Evolutionary conservation across 202 grass and related monocot genomes (phyloP).

Genomic region (Dendrocalamus latiflorus): DNA sequence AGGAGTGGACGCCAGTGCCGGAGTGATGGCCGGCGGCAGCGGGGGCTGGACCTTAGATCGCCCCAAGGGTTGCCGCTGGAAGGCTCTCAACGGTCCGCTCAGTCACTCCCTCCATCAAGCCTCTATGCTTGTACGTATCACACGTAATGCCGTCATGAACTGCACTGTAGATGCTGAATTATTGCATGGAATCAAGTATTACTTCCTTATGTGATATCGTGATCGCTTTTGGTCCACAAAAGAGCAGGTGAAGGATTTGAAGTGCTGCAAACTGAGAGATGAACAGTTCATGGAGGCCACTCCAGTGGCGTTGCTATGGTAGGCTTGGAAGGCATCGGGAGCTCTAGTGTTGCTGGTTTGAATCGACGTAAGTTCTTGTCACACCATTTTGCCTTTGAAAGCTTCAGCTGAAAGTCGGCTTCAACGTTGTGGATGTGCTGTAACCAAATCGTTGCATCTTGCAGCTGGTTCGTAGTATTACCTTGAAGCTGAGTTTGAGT

Average conservation of each 20-base stretch:
- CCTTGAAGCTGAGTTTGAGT: too few relatives aligned
- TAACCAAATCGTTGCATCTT: background rate
- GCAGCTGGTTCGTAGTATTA: background rate
- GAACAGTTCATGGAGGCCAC: background rate
- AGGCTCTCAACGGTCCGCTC: too few relatives aligned
- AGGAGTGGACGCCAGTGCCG: too few relatives aligned
- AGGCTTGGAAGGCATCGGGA: background rate
- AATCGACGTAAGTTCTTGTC: rapidly evolving
- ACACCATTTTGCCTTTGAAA: background rate
- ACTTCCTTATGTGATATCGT: background rate
- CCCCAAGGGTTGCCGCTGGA: too few relatives aligned
- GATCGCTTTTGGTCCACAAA: background rate
- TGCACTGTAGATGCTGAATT: background rate
- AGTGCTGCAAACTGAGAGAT: background rate
- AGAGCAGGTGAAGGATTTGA: background rate
- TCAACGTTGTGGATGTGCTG: background rate
- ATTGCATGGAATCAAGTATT: background rate
- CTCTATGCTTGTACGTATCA: too few relatives aligned
- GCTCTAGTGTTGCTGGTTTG: background rate
- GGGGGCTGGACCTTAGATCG: too few relatives aligned
- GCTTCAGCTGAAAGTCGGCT: background rate
- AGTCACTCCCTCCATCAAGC: too few relatives aligned
- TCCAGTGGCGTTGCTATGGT: background rate
- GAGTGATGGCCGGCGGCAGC: too few relatives aligned
- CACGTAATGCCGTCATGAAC: background rate